Evolutionary conservation across 257 asterid species (phyloP), one percentile per base, ranked within the genome.

Genomic region (Solanum paucissectum): DNA sequence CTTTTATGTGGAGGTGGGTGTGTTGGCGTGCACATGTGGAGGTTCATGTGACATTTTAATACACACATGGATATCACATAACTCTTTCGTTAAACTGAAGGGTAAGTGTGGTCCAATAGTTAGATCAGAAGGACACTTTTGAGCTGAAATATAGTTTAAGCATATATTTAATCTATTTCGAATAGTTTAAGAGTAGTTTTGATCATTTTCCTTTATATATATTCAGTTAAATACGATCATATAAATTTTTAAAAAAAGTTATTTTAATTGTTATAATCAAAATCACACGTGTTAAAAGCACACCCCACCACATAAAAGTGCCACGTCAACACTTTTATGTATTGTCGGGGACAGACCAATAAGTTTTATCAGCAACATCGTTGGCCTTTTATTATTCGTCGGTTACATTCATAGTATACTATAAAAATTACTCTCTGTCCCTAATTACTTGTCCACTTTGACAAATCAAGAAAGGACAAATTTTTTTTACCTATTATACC

Each of bases 131-230:
- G 4, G 4, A 1, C 1, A 52, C 1, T 52, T 16, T 18, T 52
- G 1, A 18, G 1, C 4, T 0, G n/a, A 52, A 52, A 52, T 1
- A 52, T 52, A 52, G 0, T 52, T 6, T 52, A 52, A 52, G 9
- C 3, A 6, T 52, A 52, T 6, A 52, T 7, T 52, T 52, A 52
- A 52, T 52, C n/a, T 52, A 16, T 52, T 52, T 52, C 0, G 1
- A 52, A 52, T 52, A 52, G 2, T 6, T 52, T 16, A 16, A 18
- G 4, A 6, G 0, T 52, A 6, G 0, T 6, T 52, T 52, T 52
- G 1, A 6, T 1, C 0, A 3, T 52, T 52, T 52, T 6, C 7
- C 0, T 2, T 16, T 6, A 1, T 52, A 52, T 5, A 49, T 49
- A 14, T 49, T 33, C 1, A 4, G 0, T 72, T 18, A 33, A 20